These are phyloP conservation scores for Tuber indicum DNA, from an alignment of 495 filamentous ascomycete genomes.

Conservation along the genomic window DNA sequence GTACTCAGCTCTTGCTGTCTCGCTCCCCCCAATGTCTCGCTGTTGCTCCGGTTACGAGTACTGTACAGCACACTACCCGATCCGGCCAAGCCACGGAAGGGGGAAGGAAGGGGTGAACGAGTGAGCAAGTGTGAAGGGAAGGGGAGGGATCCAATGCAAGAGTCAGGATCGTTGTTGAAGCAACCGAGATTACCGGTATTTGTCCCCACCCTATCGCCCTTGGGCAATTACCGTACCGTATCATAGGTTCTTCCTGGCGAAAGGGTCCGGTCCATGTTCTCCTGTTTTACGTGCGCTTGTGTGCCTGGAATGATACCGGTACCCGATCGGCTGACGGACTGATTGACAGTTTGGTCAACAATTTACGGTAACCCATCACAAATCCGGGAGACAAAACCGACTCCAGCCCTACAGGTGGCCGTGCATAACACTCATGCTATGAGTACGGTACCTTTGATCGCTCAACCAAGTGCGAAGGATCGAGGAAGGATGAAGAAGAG, in stretches of 20 bases:
- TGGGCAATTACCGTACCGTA: not conserved
- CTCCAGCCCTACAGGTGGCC: not conserved
- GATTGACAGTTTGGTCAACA: not conserved
- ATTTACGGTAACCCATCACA: not conserved
- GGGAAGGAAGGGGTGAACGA: not conserved
- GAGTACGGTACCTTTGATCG: not conserved
- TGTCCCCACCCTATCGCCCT: not conserved
- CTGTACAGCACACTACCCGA: not conserved
- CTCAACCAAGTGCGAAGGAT: not conserved
- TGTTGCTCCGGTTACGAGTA: not conserved
- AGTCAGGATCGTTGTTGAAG: not conserved
- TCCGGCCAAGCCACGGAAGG: not conserved
- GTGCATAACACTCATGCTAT: not conserved
- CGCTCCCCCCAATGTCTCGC: not conserved
- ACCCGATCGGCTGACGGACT: not conserved
- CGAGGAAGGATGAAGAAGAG: not conserved
- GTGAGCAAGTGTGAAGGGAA: not conserved
- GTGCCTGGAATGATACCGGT: not conserved
- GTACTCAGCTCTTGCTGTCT: too few relatives aligned
- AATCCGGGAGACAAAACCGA: not conserved
- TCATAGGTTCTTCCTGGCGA: not conserved
- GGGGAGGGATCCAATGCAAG: not conserved
- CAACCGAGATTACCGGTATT: not conserved
- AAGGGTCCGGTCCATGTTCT: not conserved
- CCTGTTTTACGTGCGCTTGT: not conserved